A percentile compares a stretch with the other conserved stretches of the same genome.
phyloP scores from a whole-genome alignment of 2,329 filamentous ascomycete species.

The Stemphylium beticola region DNA sequence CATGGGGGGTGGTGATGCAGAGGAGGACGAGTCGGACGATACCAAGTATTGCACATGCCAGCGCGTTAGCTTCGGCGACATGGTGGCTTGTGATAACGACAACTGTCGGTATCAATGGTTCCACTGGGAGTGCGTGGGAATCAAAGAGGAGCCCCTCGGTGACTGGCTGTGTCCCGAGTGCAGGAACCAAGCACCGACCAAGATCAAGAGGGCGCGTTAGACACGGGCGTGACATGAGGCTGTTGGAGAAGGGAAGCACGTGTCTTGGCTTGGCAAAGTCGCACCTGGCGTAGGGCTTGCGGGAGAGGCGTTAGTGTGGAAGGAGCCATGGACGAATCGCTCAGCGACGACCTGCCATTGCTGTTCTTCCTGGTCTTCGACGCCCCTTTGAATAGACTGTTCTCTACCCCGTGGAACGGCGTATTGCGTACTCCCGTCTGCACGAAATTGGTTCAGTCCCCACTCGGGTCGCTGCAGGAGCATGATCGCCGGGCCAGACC shows the following conservation, averaged over 20 bases:
- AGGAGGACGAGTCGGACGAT: constrained; percentile 76
- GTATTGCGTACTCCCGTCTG: neutral
- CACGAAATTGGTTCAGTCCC: constrained; percentile 9
- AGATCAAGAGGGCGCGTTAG: constrained; percentile 50
- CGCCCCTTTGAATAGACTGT: neutral
- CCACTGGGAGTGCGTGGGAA: constrained; percentile 70
- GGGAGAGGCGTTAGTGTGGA: constrained; percentile 23
- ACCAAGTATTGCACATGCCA: constrained; percentile 82
- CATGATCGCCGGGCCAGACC: constrained; percentile 15
- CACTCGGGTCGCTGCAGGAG: neutral
- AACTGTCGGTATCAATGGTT: constrained; percentile 86
- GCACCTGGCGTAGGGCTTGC: constrained; percentile 13
- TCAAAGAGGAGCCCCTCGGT: constrained; percentile 57
- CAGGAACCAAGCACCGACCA: constrained; percentile 47
- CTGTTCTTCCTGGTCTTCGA: neutral
- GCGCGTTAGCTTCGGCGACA: constrained; percentile 83
- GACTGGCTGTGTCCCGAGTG: constrained; percentile 58
- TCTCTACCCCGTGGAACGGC: constrained; percentile 8
- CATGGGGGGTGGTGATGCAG: constrained; percentile 47
- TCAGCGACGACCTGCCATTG: neutral
- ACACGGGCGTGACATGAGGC: neutral
- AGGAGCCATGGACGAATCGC: constrained; percentile 4
- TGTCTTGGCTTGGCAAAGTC: constrained; percentile 7
- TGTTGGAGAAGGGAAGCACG: constrained; percentile 1
- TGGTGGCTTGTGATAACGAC: constrained; percentile 88